Evolutionary conservation across 352 stramenopile genomes (phyloP).

Genomic region (Phytophthora colocasiae): DNA sequence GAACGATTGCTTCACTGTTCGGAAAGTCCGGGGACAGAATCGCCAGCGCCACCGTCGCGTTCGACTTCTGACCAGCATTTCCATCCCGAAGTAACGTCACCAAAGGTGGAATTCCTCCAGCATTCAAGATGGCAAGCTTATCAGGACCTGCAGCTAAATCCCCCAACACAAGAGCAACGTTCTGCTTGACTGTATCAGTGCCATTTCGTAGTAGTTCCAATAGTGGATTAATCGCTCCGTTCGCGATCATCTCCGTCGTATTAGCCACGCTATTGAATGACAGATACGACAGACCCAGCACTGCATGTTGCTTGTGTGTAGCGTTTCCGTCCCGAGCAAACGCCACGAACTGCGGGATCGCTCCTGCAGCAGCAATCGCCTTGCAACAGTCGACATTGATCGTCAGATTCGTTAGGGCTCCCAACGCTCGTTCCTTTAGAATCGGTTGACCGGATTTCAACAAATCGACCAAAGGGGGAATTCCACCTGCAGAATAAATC

Average conservation of each 20-base stretch:
- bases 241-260: no score
- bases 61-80: slow-evolving; percentile 9
- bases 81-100: slow-evolving; percentile 13
- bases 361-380: slow-evolving; percentile 12
- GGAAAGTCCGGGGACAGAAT: slow-evolving; percentile 11
- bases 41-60: slow-evolving; percentile 7
- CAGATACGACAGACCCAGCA: slow-evolving; percentile 8
- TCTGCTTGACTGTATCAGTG: no score
- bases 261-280: background rate
- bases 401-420: slow-evolving; percentile 11
- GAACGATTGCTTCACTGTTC: background rate
- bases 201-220: no score
- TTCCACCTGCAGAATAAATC: no score
- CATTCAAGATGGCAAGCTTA: no score
- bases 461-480: no score
- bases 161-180: no score
- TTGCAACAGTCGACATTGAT: background rate
- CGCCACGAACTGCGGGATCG: slow-evolving; percentile 12
- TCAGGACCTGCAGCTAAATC: no score
- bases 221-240: no score
- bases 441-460: no score
- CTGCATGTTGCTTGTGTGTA: slow-evolving; percentile 11
- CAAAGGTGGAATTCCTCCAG: slow-evolving; percentile 19
- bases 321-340: slow-evolving; percentile 13
- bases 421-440: slow-evolving; percentile 1